Evolutionary conservation across 108 stramenopile genomes (phyloP), one percentile per base, ranked within the genome.

Genomic region (Nitzschia inconspicua): DNA sequence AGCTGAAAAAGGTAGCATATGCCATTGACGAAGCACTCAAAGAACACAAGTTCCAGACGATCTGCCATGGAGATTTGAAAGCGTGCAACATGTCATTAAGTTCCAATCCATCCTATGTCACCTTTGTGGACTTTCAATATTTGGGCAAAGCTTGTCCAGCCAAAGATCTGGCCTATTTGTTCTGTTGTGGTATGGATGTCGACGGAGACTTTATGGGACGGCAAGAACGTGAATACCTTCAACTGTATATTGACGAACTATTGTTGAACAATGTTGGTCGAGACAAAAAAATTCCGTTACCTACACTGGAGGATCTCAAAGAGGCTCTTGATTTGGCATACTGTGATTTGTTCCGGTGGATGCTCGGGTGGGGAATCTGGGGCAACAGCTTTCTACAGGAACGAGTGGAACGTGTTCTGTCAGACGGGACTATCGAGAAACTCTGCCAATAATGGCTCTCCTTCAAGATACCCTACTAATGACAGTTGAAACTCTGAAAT

Each of bases 81-180:
- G 82, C 78, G 46, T 80, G 80, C 58, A 90, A 90, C 46, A 78
- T 90, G 52, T 42, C 84, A 32, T 60, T 78, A 11, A 52, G 42
- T 51, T 47, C 23, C 3, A 22, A 46, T 27, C 32, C 18, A 16
- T 31, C 31, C 2, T 57, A 10, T 4, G 66, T 81, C 4, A 47
- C 72, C 51, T 70, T 90, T 66, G 86, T 73, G 34, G 89, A 90
- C 44, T 90, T 90, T 65, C 89, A 90, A 35, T 90, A 90, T 57
- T 63, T 56, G 37, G 88, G 88, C 3, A 84, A 68, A 52, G 82
- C 78, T 16, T 63, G 78, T 1, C 82, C 82, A 0, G 60, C 82
- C 23, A 58, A 70, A 41, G 89, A 90, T 72, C 53, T 90, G 48
- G 83, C 85, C 0, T 90, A 90, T 36, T 85, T 83, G 63, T 56